Evolutionary conservation across 257 asterid species (phyloP), one percentile per base, ranked within the genome.

Genomic region (Linderniella brevidens): DNA sequence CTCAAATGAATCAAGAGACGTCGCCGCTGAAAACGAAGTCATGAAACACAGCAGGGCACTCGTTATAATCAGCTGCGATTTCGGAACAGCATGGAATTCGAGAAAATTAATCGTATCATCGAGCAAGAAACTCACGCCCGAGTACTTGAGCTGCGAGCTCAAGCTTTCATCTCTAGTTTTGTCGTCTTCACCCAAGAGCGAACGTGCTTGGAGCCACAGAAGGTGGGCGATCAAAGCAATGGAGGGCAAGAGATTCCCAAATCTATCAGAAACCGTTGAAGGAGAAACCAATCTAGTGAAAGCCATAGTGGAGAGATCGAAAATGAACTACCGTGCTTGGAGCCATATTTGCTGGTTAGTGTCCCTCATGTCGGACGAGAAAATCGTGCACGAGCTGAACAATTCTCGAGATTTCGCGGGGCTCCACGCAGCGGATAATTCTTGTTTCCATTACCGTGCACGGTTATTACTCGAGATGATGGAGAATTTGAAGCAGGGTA

Each of bases 261-360:
- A 71, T 68, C 62, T 85, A 52, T 76, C 65, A 71, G 80, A 76
- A 68, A 79, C 73, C 43, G 74, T 84, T 66, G 78, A 55, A 58
- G 81, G 66, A 68, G 98, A 88, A 69, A 80, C 85, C 16, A 75
- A 70, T 65, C 51, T 80, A 35, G 94, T 84, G 69, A 75, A 80
- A 71, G 67, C 55, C 53, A 60, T 84, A 41, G 86, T 67, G 60
- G 75, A 90, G 94, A 78, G 64, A 37, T 85, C 84, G 40, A 90
- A 90, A 67, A 90, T 90, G 98, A 90, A 90, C 39, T 85, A 84
- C 60, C 98, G 92, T 55, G 98, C 94, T 65, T 85, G 98, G 98
- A 79, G 71, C 71, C 92, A 90, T 66, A 84, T 85, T 36, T 81
- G 83, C 75, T 90, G 98, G 98, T 65, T 85, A 64, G 94, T 77